A percentile compares a stretch with the other conserved stretches of the same genome.
These are phyloP conservation scores for Agapanthus africanus DNA, from an alignment of 106 monocot genomes.

Conservation along the genomic window DNA sequence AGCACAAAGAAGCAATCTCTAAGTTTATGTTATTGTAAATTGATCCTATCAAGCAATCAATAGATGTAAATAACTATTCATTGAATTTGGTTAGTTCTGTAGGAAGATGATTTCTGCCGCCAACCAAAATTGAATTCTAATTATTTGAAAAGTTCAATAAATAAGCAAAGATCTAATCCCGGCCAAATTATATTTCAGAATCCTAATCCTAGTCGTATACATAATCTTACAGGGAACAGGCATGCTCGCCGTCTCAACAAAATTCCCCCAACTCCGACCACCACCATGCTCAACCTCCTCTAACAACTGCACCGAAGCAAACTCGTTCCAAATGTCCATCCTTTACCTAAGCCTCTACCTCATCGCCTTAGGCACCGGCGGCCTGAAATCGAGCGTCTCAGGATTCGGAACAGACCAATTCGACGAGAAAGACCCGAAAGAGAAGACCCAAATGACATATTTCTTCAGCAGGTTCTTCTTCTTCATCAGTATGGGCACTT, in stretches of 20 bases:
- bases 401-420: conserved; percentile 82
- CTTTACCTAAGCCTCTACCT: conserved; percentile 55
- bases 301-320: conserved; percentile 24
- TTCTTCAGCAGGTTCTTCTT: conserved; percentile 78
- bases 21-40: no score
- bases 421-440: conserved; percentile 52
- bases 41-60: no score
- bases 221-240: conserved; percentile 53
- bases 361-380: conserved; percentile 64
- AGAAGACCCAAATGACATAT: conserved; percentile 47
- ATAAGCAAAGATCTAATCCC: no score
- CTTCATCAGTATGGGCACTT: conserved; percentile 63
- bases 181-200: no score
- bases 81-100: no score
- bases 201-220: no score
- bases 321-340: conserved; percentile 29
- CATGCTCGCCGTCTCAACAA: conserved; percentile 37
- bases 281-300: conserved; percentile 25
- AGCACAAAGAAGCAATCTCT: no score
- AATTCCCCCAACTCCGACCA: conserved; percentile 45
- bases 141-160: no score
- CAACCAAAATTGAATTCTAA: no score
- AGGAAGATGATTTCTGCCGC: no score
- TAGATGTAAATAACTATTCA: no score
- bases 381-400: conserved; percentile 68